A percentile compares a stretch with the other conserved stretches of the same genome.
Conservation (phyloP, 257 asterid species). For the Capsicum chinense region DNA sequence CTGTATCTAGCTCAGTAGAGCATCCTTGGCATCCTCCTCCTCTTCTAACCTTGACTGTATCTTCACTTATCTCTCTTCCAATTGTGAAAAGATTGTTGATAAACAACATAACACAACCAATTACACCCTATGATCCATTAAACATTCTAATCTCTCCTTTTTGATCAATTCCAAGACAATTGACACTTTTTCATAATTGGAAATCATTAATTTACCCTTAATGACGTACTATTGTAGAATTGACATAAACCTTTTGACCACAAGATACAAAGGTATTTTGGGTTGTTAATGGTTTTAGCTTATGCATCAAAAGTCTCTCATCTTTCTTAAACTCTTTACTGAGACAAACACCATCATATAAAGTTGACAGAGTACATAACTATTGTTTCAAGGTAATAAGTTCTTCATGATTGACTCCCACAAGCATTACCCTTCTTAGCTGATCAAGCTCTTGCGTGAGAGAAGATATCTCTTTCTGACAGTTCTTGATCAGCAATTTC, state of each 20-base stretch:
- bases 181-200: no score
- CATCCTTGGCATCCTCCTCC: conserved; percentile 98
- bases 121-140: background rate
- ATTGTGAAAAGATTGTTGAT: conserved; percentile 43
- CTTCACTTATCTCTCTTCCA: conserved; percentile 98
- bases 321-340: background rate
- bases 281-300: background rate
- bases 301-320: background rate
- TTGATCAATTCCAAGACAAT: no score
- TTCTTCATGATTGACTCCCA: conserved; percentile 83
- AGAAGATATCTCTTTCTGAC: conserved; percentile 88
- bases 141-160: no score
- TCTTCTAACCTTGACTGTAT: conserved; percentile 99
- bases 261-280: background rate
- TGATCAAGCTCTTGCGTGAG: conserved; percentile 94
- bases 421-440: conserved; percentile 74
- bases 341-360: background rate
- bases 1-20: conserved; percentile 97
- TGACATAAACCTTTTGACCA: no score
- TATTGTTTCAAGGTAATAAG: conserved; percentile 74
- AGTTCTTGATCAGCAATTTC: conserved; percentile 94
- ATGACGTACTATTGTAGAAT: no score
- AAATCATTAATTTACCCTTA: no score
- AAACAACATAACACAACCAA: conserved; percentile 11
- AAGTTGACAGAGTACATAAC: conserved; percentile 47